Conservation (phyloP, 2,329 filamentous ascomycete genomes). For the Blastomyces parvus region DNA sequence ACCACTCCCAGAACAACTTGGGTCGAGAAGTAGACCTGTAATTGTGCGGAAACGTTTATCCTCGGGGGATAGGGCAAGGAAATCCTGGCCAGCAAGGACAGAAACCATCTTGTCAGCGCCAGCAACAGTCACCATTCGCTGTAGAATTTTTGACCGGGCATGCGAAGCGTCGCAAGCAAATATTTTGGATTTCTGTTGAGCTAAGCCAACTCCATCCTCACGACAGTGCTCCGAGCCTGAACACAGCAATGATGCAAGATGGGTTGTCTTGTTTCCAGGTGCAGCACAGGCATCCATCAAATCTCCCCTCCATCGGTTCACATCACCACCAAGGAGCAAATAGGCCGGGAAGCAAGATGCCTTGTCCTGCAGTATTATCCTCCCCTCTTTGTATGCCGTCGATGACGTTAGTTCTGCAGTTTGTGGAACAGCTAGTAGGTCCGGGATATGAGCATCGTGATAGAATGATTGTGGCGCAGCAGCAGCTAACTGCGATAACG, state of each 20-base stretch:
- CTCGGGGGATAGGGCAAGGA: constrained; percentile 62
- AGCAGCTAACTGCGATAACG: constrained; percentile 49
- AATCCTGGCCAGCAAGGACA: constrained; percentile 68
- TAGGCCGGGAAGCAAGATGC: constrained; percentile 95
- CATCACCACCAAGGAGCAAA: constrained; percentile 57
- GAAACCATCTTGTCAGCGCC: constrained; percentile 58
- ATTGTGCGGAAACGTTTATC: constrained; percentile 57
- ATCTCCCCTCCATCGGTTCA: constrained; percentile 44
- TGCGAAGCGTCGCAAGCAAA: constrained; percentile 34
- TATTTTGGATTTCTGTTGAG: constrained; percentile 42
- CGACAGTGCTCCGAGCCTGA: constrained; percentile 14
- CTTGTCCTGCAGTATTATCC: constrained; percentile 89
- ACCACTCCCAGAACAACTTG: constrained; percentile 90
- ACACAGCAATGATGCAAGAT: constrained; percentile 65
- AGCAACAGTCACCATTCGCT: constrained; percentile 74
- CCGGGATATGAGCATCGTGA: constrained; percentile 72
- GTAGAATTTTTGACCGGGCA: constrained; percentile 59
- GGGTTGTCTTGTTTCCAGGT: constrained; percentile 95
- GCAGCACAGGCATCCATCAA: constrained; percentile 90
- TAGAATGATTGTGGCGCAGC: constrained; percentile 47
- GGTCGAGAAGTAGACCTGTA: constrained; percentile 75
- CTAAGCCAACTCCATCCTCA: constrained; percentile 21
- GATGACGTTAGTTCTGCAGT: constrained; percentile 62
- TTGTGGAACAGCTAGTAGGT: constrained; percentile 69
- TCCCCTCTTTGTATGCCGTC: constrained; percentile 62